These are phyloP conservation scores for Clarireedia sp. DNA, from an alignment of 2,329 filamentous ascomycete genomes.

Conservation along the genomic window DNA sequence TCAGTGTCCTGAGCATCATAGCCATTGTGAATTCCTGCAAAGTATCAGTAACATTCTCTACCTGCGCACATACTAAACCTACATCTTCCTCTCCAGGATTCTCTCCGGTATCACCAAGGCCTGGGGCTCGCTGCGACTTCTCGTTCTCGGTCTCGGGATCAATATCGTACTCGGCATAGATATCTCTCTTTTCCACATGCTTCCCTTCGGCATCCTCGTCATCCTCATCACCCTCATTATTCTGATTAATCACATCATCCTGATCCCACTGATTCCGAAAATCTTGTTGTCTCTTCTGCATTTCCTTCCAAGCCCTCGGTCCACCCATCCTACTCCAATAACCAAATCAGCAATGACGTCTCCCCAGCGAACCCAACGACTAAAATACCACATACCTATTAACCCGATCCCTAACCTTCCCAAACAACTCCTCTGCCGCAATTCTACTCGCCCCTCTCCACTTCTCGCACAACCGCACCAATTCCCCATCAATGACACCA, in stretches of 20 bases:
- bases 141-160: constrained; percentile 30
- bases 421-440: constrained; percentile 62
- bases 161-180: constrained; percentile 28
- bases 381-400: constrained; percentile 32
- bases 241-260: constrained; percentile 20
- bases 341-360: constrained; percentile 1
- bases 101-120: constrained; percentile 29
- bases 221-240: constrained; percentile 28
- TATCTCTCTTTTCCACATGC: constrained; percentile 29
- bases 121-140: constrained; percentile 27
- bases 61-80: constrained; percentile 29
- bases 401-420: constrained; percentile 49
- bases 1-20: constrained; percentile 59
- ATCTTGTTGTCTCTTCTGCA: constrained; percentile 38
- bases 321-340: constrained; percentile 45
- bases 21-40: constrained; percentile 58
- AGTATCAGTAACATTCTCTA: constrained; percentile 7
- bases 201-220: constrained; percentile 32
- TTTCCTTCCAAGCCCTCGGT: constrained; percentile 47
- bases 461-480: constrained; percentile 47
- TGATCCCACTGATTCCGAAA: constrained; percentile 34
- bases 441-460: constrained; percentile 54
- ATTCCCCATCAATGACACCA: constrained; percentile 46
- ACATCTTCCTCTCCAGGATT: constrained; percentile 34
- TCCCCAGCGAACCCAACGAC: background rate